phyloP scores from a whole-genome alignment of 2,329 filamentous ascomycete genomes.

The Didymella pomorum region DNA sequence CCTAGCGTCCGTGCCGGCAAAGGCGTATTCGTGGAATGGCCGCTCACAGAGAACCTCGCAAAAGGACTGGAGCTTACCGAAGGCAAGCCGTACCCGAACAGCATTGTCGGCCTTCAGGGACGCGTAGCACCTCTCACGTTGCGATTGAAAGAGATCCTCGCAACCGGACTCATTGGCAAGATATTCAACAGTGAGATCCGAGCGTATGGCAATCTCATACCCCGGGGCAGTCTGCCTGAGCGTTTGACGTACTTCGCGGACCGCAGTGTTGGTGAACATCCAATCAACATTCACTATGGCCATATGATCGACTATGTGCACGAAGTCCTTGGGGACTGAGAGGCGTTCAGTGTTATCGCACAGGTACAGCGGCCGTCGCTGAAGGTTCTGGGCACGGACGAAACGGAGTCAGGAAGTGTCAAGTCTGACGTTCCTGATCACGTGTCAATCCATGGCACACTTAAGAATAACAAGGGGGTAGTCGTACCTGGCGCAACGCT shows the following conservation, averaged over 20 bases:
- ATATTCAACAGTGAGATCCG: not conserved
- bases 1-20: not conserved
- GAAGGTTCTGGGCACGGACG: not conserved
- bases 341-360: not conserved
- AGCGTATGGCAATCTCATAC: not conserved
- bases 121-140: not conserved
- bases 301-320: not conserved
- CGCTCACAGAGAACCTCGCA: not conserved
- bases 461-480: not conserved
- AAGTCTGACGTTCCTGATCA: not conserved
- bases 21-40: not conserved
- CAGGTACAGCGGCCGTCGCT: not conserved
- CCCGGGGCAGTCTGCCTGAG: not conserved
- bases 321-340: not conserved
- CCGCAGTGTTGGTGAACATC: not conserved
- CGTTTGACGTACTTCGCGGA: not conserved
- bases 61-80: not conserved
- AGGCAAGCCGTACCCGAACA: not conserved
- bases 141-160: not conserved
- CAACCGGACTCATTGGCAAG: not conserved
- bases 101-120: not conserved
- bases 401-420: not conserved
- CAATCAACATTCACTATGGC: not conserved
- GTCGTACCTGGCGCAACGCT: not conserved
- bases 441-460: not conserved